A percentile compares a stretch with the other conserved stretches of the same genome.
phyloP scores from a whole-genome alignment of 2,329 filamentous ascomycete species.

The Hypoxylon sp. region DNA sequence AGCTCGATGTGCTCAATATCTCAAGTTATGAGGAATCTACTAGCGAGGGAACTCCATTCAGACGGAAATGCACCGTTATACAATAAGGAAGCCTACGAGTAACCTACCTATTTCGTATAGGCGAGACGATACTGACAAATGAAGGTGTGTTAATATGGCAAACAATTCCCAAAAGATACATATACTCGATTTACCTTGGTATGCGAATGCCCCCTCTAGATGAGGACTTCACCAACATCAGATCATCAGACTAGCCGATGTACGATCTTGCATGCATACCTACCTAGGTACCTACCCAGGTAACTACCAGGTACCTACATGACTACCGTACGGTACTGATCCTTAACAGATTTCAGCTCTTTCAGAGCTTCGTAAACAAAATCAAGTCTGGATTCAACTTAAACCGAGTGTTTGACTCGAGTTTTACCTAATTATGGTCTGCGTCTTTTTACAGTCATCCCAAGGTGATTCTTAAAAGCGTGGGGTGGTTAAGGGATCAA shows the following conservation, averaged over 20 bases:
- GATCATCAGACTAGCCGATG: not conserved
- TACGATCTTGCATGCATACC: not conserved
- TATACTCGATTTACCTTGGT: constrained; percentile 1
- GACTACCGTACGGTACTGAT: not conserved
- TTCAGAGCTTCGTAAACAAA: not conserved
- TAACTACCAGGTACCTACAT: no score
- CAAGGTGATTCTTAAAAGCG: not conserved
- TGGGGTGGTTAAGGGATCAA: constrained; percentile 16
- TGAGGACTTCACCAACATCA: not conserved
- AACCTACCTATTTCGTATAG: constrained; percentile 25
- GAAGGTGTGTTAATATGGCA: constrained; percentile 8
- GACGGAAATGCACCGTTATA: constrained; percentile 15
- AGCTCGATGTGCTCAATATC: constrained; percentile 16
- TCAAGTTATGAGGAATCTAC: constrained; percentile 6
- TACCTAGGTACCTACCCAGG: not conserved
- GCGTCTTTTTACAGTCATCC: constrained; percentile 8
- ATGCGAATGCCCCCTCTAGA: not conserved
- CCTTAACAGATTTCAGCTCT: not conserved
- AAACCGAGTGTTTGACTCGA: not conserved
- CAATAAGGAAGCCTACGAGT: constrained; percentile 13
- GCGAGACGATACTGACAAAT: not conserved
- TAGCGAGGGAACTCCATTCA: constrained; percentile 3
- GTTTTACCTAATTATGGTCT: not conserved
- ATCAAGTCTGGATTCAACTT: not conserved
- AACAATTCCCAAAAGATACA: constrained; percentile 4